phyloP scores from a whole-genome alignment of 78 protist species.

The Protostelium mycophagum region DNA sequence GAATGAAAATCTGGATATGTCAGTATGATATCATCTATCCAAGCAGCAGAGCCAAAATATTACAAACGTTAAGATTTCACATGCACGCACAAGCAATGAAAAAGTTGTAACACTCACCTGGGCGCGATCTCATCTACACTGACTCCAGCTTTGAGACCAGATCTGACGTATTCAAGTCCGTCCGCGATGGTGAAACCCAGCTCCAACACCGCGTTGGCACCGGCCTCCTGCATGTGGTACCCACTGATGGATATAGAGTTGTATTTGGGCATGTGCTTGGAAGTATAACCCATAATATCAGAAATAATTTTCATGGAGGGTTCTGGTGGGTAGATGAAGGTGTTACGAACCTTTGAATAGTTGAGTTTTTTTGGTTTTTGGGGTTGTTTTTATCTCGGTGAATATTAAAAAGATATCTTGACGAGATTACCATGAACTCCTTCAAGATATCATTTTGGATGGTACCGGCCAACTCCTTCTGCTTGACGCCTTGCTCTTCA shows the following conservation, averaged over 20 bases:
- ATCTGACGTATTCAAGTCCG: constrained; percentile 87
- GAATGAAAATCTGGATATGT: constrained; percentile 83
- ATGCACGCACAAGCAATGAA: too few species aligned
- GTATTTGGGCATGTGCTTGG: constrained; percentile 92
- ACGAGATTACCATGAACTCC: constrained; percentile 63
- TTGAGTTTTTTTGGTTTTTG: not conserved
- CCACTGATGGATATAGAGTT: constrained; percentile 96
- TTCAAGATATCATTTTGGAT: constrained; percentile 98
- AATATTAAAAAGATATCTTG: not conserved
- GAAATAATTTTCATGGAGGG: constrained; percentile 92
- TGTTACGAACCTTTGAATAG: constrained; percentile 94
- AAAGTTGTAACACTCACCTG: too few species aligned
- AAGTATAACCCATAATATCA: constrained; percentile 92
- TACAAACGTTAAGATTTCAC: too few species aligned
- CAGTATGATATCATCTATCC: not conserved
- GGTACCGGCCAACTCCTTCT: constrained; percentile 87
- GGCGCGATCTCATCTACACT: constrained; percentile 93
- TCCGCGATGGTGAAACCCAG: constrained; percentile 97
- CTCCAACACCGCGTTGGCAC: constrained; percentile 91
- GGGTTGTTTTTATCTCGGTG: not conserved
- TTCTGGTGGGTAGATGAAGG: constrained; percentile 95
- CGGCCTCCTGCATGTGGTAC: constrained; percentile 98
- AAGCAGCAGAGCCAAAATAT: too few species aligned
- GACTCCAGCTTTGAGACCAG: constrained; percentile 56
- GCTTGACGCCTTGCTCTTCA: constrained; percentile 85